A percentile compares a stretch with the other conserved stretches of the same genome.
Conservation (phyloP, 2,329 filamentous ascomycete genomes). For the Dactylellina haptotyla region DNA sequence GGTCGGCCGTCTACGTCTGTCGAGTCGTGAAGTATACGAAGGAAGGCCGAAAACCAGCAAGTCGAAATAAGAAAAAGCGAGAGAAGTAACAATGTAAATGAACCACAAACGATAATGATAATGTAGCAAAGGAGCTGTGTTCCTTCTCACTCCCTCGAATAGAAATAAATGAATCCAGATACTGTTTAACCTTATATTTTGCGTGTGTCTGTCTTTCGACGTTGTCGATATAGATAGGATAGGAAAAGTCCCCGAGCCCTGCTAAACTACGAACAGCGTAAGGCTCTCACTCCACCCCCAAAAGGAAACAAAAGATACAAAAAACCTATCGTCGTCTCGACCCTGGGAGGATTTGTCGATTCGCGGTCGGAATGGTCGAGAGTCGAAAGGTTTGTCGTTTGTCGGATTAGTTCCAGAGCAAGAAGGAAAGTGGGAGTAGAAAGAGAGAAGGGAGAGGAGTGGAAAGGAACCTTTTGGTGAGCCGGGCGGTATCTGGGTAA, state of each 20-base stretch:
- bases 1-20: conserved; percentile 17
- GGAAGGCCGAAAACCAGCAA: background rate
- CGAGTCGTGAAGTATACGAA: conserved; percentile 1
- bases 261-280: background rate
- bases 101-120: no score
- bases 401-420: conserved; percentile 20
- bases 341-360: conserved; percentile 26
- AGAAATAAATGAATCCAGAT: conserved; percentile 38
- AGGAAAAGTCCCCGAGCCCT: conserved; percentile 51
- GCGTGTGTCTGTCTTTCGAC: background rate
- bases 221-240: no score
- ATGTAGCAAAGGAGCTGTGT: no score
- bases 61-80: conserved; percentile 4
- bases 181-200: conserved; percentile 50
- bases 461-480: conserved; percentile 14
- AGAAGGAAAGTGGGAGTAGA: background rate
- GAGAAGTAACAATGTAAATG: background rate
- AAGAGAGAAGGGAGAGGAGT: conserved; percentile 8
- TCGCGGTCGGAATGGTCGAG: conserved; percentile 33
- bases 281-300: conserved; percentile 29
- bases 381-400: conserved; percentile 41
- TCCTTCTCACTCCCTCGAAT: background rate
- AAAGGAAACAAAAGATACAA: no score
- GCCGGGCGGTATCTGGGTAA: conserved; percentile 33
- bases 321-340: conserved; percentile 50